A percentile compares a stretch with the other conserved stretches of the same genome.
These are phyloP conservation scores for Rhodocollybia butyracea DNA, from an alignment of 768 basidiomycete species.

Conservation along the genomic window DNA sequence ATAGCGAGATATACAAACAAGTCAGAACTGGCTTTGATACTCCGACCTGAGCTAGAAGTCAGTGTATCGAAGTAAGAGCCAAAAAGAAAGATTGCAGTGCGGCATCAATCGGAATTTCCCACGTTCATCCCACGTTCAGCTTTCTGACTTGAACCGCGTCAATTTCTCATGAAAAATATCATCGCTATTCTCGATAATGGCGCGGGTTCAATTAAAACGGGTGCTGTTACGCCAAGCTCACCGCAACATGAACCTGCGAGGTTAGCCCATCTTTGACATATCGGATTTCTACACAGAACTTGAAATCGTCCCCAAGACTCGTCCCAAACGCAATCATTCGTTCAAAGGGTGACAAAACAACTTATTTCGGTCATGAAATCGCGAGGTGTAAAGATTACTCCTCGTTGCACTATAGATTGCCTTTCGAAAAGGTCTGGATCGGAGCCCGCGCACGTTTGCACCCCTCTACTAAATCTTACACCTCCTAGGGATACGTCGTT, in stretches of 20 bases:
- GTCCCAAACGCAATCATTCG: conserved; percentile 81
- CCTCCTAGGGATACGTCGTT: conserved; percentile 76
- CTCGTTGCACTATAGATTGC: conserved; percentile 76
- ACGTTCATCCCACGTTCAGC: conserved; percentile 2
- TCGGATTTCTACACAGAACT: not conserved
- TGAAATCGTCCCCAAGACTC: conserved; percentile 37
- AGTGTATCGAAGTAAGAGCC: not conserved
- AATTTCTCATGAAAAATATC: not conserved
- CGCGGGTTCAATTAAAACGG: conserved; percentile 7
- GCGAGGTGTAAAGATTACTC: conserved; percentile 75
- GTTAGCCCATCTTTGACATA: not conserved
- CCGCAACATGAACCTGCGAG: not conserved
- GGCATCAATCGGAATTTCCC: not conserved
- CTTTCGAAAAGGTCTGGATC: conserved; percentile 77
- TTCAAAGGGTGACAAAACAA: conserved; percentile 78
- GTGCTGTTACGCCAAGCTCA: not conserved
- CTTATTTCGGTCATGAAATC: conserved; percentile 87
- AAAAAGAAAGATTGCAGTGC: not conserved
- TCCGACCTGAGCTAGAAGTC: conserved; percentile 1
- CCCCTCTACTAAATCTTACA: conserved; percentile 17
- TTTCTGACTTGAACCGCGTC: not conserved
- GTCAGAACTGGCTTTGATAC: not conserved
- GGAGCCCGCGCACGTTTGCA: conserved; percentile 8
- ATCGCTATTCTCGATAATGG: conserved; percentile 11
- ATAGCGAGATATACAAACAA: not conserved